phyloP scores from a whole-genome alignment of 352 stramenopile genomes.

The Phytophthora citrophthora region DNA sequence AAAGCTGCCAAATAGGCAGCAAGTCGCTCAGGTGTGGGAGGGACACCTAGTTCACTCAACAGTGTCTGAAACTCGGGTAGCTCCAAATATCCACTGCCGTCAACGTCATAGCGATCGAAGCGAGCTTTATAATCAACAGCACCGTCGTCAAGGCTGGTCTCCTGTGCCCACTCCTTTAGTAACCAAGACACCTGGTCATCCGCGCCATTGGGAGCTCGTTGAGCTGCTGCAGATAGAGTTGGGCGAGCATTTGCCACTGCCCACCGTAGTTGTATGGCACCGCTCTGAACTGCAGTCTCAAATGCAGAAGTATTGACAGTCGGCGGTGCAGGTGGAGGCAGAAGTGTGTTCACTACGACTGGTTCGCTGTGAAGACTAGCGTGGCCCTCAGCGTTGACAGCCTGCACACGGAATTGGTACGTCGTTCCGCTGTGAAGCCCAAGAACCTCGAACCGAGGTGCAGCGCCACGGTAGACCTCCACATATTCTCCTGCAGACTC shows the following conservation, averaged over 20 bases:
- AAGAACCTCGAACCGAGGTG: constrained; percentile 75
- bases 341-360: constrained; percentile 84
- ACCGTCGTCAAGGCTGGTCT: constrained; percentile 77
- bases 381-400: constrained; percentile 78
- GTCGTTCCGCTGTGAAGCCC: constrained; percentile 80
- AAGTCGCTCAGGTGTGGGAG: constrained; percentile 80
- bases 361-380: constrained; percentile 74
- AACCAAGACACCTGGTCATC: constrained; percentile 73
- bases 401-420: constrained; percentile 92
- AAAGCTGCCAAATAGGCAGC: constrained; percentile 86
- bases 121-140: constrained; percentile 75
- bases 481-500: constrained; percentile 84
- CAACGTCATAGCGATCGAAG: constrained; percentile 77
- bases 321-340: constrained; percentile 72
- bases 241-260: constrained; percentile 40
- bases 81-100: constrained; percentile 79
- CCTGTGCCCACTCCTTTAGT: constrained; percentile 87
- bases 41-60: constrained; percentile 86
- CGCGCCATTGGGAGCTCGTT: constrained; percentile 46
- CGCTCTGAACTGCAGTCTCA: constrained; percentile 32
- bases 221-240: constrained; percentile 57
- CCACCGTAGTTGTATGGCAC: constrained; percentile 66
- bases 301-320: constrained; percentile 29
- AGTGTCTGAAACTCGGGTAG: constrained; percentile 88
- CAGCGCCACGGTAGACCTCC: constrained; percentile 82